Percentiles rank a stretch among this genome's conserved stretches.
These are phyloP conservation scores for Pythium pyrilobum DNA, from an alignment of 352 stramenopile species.

Conservation along the genomic window DNA sequence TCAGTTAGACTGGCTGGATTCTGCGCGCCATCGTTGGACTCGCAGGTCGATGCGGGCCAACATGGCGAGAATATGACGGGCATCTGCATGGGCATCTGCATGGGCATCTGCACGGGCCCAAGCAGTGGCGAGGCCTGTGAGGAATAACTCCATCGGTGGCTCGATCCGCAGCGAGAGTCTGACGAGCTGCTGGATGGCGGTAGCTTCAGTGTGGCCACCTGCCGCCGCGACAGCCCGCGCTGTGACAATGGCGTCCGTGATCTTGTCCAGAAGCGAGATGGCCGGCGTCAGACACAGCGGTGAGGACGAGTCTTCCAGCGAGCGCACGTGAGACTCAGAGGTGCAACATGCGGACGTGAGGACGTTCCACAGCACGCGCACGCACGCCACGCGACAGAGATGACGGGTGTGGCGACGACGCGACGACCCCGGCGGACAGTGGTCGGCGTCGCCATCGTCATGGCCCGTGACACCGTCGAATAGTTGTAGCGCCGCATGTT, in stretches of 20 bases:
- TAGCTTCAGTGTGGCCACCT: not conserved
- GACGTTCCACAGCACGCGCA: conserved; percentile 10
- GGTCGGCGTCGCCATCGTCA: not conserved
- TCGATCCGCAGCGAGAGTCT: not conserved
- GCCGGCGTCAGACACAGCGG: conserved; percentile 3
- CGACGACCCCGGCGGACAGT: not conserved
- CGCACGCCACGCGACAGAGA: conserved; percentile 20
- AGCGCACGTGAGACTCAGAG: too few relatives aligned
- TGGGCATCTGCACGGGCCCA: not conserved
- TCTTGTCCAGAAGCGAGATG: conserved; percentile 13
- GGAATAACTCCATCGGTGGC: not conserved
- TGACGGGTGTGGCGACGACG: not conserved
- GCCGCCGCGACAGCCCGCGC: not conserved
- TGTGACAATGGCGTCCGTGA: conserved; percentile 12
- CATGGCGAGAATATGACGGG: not conserved
- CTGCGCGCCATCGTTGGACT: conserved; percentile 13
- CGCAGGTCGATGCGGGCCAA: not conserved
- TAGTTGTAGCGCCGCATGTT: conserved; percentile 9
- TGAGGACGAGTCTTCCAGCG: not conserved
- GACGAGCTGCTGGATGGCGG: conserved; percentile 2
- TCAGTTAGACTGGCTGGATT: not conserved
- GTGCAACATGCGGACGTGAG: not conserved
- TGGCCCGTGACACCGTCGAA: conserved; percentile 17
- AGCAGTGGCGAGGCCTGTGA: not conserved
- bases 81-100: not conserved